Conservation (phyloP, 2,329 filamentous ascomycete genomes). For the Domatiomyces globalis region DNA sequence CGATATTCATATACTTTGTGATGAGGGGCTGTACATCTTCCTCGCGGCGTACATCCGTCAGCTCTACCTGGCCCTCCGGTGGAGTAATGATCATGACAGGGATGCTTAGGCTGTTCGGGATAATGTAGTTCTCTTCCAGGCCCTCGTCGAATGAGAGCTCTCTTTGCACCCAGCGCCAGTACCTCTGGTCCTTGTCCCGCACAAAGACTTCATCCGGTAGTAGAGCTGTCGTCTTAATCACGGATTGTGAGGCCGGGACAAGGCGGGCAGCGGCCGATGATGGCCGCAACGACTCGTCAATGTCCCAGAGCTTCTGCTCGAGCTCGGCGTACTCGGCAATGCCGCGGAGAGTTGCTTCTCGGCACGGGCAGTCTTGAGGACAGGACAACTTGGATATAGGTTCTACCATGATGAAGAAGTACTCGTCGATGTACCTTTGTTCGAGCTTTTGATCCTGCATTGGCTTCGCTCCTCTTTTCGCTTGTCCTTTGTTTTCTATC, state of each 20-base stretch:
- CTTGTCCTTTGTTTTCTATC: too few relatives aligned
- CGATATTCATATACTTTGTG: too few relatives aligned
- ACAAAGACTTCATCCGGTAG: too few relatives aligned
- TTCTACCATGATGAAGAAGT: not conserved
- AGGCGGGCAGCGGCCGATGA: too few relatives aligned
- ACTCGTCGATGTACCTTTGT: not conserved
- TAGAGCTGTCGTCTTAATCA: too few relatives aligned
- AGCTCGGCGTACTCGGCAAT: not conserved
- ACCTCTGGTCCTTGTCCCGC: not conserved
- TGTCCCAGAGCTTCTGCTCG: not conserved
- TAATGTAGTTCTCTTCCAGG: conserved; percentile 8
- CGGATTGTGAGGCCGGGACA: too few relatives aligned
- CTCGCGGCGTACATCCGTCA: not conserved
- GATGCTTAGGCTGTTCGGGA: conserved; percentile 3
- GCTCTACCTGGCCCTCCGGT: conserved; percentile 1
- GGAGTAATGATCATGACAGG: conserved; percentile 4
- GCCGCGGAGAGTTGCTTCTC: not conserved
- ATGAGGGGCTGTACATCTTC: not conserved
- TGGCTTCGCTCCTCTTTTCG: not conserved
- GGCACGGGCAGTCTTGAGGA: not conserved
- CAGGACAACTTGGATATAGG: not conserved
- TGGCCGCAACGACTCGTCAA: not conserved
- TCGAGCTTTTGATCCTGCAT: not conserved
- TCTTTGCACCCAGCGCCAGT: conserved; percentile 3
- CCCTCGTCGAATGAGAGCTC: conserved; percentile 4